Evolutionary conservation across 495 filamentous ascomycete genomes (phyloP).

Genomic region (Arthonia radiata): DNA sequence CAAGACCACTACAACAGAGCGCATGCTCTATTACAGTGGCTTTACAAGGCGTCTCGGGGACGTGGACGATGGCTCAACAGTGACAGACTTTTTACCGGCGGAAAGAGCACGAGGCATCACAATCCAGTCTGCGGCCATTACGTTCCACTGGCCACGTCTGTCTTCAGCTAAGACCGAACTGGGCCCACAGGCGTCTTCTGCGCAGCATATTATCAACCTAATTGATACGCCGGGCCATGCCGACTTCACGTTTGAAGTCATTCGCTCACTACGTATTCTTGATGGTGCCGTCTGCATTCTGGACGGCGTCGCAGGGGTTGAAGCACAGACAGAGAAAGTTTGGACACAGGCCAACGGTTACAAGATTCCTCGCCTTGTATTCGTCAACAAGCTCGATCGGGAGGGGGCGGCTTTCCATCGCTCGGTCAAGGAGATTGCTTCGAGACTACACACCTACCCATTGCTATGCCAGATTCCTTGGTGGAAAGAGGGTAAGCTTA

Average conservation of each 20-base stretch:
- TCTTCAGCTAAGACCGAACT: conserved; percentile 7
- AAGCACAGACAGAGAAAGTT: conserved; percentile 94
- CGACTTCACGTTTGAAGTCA: conserved; percentile 94
- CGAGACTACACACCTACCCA: conserved; percentile 58
- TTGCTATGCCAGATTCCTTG: conserved; percentile 87
- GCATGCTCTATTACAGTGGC: conserved; percentile 96
- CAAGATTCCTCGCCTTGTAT: conserved; percentile 65
- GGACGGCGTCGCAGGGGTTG: conserved; percentile 89
- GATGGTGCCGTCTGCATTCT: conserved; percentile 92
- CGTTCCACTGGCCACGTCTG: conserved; percentile 62
- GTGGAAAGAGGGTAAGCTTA: conserved; percentile 53
- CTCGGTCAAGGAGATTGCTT: conserved; percentile 64
- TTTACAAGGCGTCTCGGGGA: conserved; percentile 73
- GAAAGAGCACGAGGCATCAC: conserved; percentile 89
- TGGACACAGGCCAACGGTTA: conserved; percentile 78
- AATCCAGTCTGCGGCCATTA: conserved; percentile 92
- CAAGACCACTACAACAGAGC: conserved; percentile 97
- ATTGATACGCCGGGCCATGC: conserved; percentile 97
- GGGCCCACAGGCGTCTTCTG: conserved; percentile 1
- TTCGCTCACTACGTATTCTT: conserved; percentile 74
- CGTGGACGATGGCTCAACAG: conserved; percentile 91
- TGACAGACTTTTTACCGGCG: conserved; percentile 91
- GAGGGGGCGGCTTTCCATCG: conserved; percentile 75
- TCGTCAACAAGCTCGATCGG: conserved; percentile 88
- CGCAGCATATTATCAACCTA: conserved; percentile 54